Evolutionary conservation across 768 basidiomycete species (phyloP).

Genomic region (Russula sp.): DNA sequence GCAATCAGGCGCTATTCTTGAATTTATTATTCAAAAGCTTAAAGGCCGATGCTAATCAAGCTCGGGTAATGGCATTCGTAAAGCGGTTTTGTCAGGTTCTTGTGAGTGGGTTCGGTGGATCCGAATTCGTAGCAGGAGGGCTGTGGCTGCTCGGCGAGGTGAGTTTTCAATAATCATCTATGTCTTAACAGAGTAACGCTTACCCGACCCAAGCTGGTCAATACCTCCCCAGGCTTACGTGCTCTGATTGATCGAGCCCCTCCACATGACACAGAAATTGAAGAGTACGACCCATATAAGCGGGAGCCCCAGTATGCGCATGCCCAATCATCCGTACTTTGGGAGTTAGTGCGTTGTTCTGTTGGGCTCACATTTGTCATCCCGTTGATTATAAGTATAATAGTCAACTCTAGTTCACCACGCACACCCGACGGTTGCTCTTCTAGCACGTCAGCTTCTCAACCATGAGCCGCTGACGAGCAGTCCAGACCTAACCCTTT

Average conservation of each 20-base stretch:
- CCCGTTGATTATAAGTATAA: neutral
- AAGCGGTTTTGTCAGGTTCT: conserved; percentile 39
- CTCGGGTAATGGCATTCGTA: conserved; percentile 12
- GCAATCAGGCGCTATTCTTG: conserved; percentile 96
- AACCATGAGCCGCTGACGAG: conserved; percentile 68
- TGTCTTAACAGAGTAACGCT: neutral
- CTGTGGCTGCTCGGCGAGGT: conserved; percentile 74
- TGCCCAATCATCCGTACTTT: conserved; percentile 75
- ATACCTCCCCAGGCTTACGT: conserved; percentile 46
- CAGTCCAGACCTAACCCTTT: conserved; percentile 83
- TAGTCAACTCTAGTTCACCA: conserved; percentile 77
- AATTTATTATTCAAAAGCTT: conserved; percentile 78
- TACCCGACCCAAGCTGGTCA: conserved; percentile 45
- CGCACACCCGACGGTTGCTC: conserved; percentile 86
- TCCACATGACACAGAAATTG: conserved; percentile 21
- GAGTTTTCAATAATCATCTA: neutral
- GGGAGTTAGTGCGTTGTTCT: conserved; percentile 73
- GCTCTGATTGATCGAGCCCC: conserved; percentile 37
- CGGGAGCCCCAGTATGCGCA: conserved; percentile 86
- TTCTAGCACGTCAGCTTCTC: conserved; percentile 84
- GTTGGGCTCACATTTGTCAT: neutral
- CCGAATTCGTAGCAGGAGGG: conserved; percentile 14
- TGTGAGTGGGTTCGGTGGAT: conserved; percentile 10
- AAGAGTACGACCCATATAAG: conserved; percentile 79
- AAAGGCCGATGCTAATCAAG: conserved; percentile 6